These are phyloP conservation scores for Pichia sp. DNA, from an alignment of 1,139 yeast species.

Conservation along the genomic window DNA sequence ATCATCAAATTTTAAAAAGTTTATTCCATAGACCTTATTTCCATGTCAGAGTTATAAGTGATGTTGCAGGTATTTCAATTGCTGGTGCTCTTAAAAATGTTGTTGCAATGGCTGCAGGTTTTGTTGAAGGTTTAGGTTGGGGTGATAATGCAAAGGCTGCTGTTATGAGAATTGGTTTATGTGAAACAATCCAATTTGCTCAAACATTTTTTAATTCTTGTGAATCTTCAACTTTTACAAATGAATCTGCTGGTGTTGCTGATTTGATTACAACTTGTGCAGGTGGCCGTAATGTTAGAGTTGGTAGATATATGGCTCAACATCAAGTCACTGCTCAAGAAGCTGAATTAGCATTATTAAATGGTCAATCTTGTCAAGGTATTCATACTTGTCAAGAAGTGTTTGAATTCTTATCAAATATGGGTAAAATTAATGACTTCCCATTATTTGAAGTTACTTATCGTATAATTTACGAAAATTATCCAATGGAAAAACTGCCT, in stretches of 20 bases:
- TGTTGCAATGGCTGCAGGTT: slow-evolving; percentile 89
- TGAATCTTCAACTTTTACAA: slow-evolving; percentile 72
- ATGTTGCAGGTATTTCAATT: slow-evolving; percentile 88
- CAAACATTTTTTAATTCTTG: slow-evolving; percentile 66
- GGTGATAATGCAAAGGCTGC: slow-evolving; percentile 98
- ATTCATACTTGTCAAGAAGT: slow-evolving; percentile 85
- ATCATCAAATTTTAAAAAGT: slow-evolving; percentile 58
- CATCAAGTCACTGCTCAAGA: slow-evolving; percentile 66
- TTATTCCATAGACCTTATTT: slow-evolving; percentile 93
- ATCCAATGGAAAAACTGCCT: slow-evolving; percentile 60
- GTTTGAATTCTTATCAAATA: slow-evolving; percentile 66
- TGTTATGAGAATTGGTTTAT: slow-evolving; percentile 85
- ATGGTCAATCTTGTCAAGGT: slow-evolving; percentile 96
- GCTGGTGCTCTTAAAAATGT: slow-evolving; percentile 96
- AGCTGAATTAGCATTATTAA: slow-evolving; percentile 74
- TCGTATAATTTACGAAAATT: slow-evolving; percentile 68
- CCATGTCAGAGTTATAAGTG: slow-evolving; percentile 85
- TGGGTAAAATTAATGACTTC: slow-evolving; percentile 61
- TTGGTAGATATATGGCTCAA: slow-evolving; percentile 73
- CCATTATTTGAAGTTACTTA: slow-evolving; percentile 86
- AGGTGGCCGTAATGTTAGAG: slow-evolving; percentile 91
- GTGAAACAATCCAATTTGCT: slow-evolving; percentile 84
- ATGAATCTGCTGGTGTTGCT: slow-evolving; percentile 94
- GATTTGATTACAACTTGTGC: slow-evolving; percentile 94
- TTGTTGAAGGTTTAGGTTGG: slow-evolving; percentile 95